Conservation (phyloP, 768 basidiomycete species). For the Rhizopogon roseolus region DNA sequence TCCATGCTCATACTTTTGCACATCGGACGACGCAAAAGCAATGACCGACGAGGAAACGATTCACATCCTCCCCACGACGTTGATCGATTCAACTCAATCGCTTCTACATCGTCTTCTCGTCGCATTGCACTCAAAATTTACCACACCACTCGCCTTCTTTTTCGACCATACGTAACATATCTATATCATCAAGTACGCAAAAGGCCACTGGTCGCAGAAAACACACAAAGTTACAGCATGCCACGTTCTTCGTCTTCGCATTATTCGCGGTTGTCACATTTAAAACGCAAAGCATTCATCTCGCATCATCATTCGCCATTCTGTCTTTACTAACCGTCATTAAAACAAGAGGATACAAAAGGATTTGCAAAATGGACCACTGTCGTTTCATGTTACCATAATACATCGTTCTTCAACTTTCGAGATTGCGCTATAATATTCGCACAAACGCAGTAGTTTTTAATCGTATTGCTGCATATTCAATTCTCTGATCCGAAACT, state of each 20-base stretch:
- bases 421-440: background rate
- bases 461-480: too few species aligned
- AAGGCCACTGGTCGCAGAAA: constrained; percentile 21
- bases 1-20: constrained; percentile 4
- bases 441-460: background rate
- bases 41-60: constrained; percentile 9
- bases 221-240: constrained; percentile 28
- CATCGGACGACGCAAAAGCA: constrained; percentile 8
- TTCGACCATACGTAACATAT: constrained; percentile 29
- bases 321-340: constrained; percentile 15
- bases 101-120: constrained; percentile 12
- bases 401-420: background rate
- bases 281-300: constrained; percentile 18
- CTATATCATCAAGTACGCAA: constrained; percentile 30
- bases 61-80: constrained; percentile 17
- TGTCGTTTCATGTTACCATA: constrained; percentile 8
- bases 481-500: too few species aligned
- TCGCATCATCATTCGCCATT: constrained; percentile 13
- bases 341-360: constrained; percentile 5
- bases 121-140: constrained; percentile 20
- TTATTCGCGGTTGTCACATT: constrained; percentile 22
- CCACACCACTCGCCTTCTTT: constrained; percentile 23
- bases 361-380: constrained; percentile 10
- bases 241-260: constrained; percentile 15
- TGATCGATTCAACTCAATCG: constrained; percentile 9